These are phyloP conservation scores for Coniosporium apollinis DNA, from an alignment of 495 filamentous ascomycete genomes.

Conservation along the genomic window DNA sequence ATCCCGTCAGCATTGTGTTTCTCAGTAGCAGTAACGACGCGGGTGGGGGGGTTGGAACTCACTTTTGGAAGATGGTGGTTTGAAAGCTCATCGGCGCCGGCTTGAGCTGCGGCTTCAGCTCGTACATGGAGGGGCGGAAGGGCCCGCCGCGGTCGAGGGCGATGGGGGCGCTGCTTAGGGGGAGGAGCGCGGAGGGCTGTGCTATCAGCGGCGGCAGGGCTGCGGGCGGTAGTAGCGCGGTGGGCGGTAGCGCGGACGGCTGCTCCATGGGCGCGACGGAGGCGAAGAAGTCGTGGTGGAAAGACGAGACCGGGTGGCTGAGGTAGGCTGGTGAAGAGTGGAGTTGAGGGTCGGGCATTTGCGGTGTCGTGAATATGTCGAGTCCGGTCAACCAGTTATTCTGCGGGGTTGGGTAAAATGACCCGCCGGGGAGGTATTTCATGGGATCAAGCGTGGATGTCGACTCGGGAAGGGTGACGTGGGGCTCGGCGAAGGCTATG, in stretches of 20 bases:
- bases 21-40: background rate
- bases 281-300: too few relatives aligned
- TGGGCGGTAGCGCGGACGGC: slow-evolving; percentile 6
- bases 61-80: slow-evolving; percentile 25
- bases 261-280: too few relatives aligned
- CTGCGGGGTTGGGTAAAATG: slow-evolving; percentile 7
- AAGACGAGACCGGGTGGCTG: too few relatives aligned
- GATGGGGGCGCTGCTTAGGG: background rate
- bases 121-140: slow-evolving; percentile 16
- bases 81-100: slow-evolving; percentile 17
- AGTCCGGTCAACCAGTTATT: slow-evolving; percentile 5
- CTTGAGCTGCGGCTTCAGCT: slow-evolving; percentile 15
- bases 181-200: background rate
- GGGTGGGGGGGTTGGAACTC: slow-evolving; percentile 5
- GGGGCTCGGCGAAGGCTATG: slow-evolving; percentile 3
- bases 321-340: too few relatives aligned
- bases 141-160: slow-evolving; percentile 5
- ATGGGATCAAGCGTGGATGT: background rate
- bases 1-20: slow-evolving; percentile 3
- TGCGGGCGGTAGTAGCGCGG: slow-evolving; percentile 4
- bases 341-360: too few relatives aligned
- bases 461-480: background rate
- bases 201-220: background rate
- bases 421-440: slow-evolving; percentile 4
- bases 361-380: slow-evolving; percentile 10